Evolutionary conservation across 306 rosid species (phyloP), one percentile per base, ranked within the genome.

Genomic region (Trichosanthes truncata): DNA sequence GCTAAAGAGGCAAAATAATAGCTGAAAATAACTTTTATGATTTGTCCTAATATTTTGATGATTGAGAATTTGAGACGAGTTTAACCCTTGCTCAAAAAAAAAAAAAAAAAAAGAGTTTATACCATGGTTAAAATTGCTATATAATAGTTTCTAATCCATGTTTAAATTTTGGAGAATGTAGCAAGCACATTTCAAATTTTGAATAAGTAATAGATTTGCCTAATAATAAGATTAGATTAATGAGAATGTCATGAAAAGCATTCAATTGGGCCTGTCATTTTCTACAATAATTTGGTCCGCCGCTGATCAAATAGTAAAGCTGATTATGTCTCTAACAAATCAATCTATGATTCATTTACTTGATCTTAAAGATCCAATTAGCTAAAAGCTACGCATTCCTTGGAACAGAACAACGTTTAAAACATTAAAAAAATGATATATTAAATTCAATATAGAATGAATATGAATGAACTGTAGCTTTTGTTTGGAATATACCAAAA

Each of bases 181-280:
- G 52, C n/a, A n/a, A n/a, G n/a, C n/a, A n/a, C n/a, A n/a, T n/a
- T n/a, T n/a, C n/a, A n/a, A n/a, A n/a, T n/a, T n/a, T n/a, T n/a
- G n/a, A n/a, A n/a, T 45, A 45, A 67, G 52, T 23, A 21, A 69
- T 21, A 43, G 20, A 41, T 43, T 43, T 69, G 76, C 13, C 55
- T 23, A 69, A 12, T 12, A 25, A 69, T 41, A 69, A 69, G 76
- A 69, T 21, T 23, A 43, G 53, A 69, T 23, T n/a, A n/a, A 68
- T 12, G 75, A 68, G 41, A 68, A 41, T 21, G 75, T 0, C 20
- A 72, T 45, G 55, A 45, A 45, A 45, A 14, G 7, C 57, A 13
- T 25, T 72, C 77, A 45, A 72, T 26, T 29, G 78, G 78, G 17
- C 78, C 15, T 51, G 78, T 74, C 78, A 18, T 49, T 73, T 72